Evolutionary conservation across 176 grass and related monocot species (phyloP), one percentile per base, ranked within the genome.

Genomic region (Eragrostis curvula): DNA sequence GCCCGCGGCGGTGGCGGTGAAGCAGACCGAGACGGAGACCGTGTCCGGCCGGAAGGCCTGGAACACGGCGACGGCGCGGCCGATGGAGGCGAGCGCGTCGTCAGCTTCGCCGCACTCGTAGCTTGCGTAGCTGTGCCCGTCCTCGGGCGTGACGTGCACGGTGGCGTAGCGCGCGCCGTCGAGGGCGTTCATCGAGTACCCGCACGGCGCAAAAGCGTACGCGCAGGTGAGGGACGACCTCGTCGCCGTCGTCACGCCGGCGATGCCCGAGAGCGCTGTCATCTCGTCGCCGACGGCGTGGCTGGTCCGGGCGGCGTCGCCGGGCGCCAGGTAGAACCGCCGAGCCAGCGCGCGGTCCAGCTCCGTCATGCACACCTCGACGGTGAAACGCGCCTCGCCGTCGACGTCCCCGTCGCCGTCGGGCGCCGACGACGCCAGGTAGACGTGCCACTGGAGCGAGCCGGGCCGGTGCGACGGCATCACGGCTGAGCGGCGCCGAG

Each of bases 61-160:
- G n/a, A 88, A 88, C 21, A 74, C 68, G 32, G 48, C 27, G 43
- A 79, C 67, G 36, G 68, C 86, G 3, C 9, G 55, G 46, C 28
- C 8, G 57, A 74, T 9, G 44, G 50, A 59, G 17, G 71, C 48
- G 59, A 87, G 23, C 23, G 86, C 55, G 41, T 36, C 61, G 8
- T 4, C 32, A 4, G 4, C 32, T 11, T 71, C 82, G 21, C 15
- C 43, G 46, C 71, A 81, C 78, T 85, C 87, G 77, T 71, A 89
- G 87, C 81, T 88, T 75, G 81, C 87, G 69, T 88, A 88, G 78
- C 87, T 82, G 78, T 89, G 78, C 55, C 83, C 78, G 14, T 81
- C 87, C 78, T 89, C 87, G 7, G 87, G 87, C 12, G 87, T 89
- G 70, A 89, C 87, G 65, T 89, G 88, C n/a, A 89, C 62, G 29